A percentile compares a stretch with the other conserved stretches of the same genome.
phyloP scores from a whole-genome alignment of 2,329 filamentous ascomycete genomes.

The Lecanicillium sp. region DNA sequence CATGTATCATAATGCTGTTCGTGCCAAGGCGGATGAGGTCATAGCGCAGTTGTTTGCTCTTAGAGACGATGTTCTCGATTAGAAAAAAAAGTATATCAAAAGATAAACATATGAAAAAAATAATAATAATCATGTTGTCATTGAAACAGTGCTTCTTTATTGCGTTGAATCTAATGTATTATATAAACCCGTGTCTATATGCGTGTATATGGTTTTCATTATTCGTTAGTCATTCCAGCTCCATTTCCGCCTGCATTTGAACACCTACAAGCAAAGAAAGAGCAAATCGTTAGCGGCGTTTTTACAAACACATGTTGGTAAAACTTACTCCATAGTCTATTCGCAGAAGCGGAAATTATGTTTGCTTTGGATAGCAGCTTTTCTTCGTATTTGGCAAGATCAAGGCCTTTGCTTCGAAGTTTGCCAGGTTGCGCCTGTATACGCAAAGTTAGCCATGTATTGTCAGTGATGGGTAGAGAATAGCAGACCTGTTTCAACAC shows the following conservation, averaged over 20 bases:
- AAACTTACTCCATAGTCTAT: conserved; percentile 56
- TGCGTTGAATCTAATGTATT: too few relatives aligned
- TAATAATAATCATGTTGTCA: too few relatives aligned
- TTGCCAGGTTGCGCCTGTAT: conserved; percentile 58
- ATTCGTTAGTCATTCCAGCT: conserved; percentile 27
- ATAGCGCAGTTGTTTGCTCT: conserved; percentile 67
- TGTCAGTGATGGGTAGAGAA: not conserved
- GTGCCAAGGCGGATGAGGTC: conserved; percentile 66
- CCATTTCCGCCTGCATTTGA: conserved; percentile 42
- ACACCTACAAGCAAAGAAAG: conserved; percentile 30
- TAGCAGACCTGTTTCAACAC: conserved; percentile 54
- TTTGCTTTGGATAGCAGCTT: conserved; percentile 60
- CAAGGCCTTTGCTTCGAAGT: conserved; percentile 41
- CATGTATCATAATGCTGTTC: conserved; percentile 79
- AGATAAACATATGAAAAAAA: too few relatives aligned
- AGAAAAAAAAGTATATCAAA: conserved; percentile 5
- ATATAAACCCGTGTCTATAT: too few relatives aligned
- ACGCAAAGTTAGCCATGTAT: conserved; percentile 5
- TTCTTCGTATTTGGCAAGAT: conserved; percentile 51
- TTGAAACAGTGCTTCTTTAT: too few relatives aligned
- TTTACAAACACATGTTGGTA: conserved; percentile 3
- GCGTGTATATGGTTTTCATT: not conserved
- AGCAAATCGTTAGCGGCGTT: conserved; percentile 7
- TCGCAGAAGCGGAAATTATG: conserved; percentile 60
- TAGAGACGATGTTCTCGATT: conserved; percentile 60